Evolutionary conservation across 345 rosid species (phyloP).

Genomic region (Geranium rotundifolium): DNA sequence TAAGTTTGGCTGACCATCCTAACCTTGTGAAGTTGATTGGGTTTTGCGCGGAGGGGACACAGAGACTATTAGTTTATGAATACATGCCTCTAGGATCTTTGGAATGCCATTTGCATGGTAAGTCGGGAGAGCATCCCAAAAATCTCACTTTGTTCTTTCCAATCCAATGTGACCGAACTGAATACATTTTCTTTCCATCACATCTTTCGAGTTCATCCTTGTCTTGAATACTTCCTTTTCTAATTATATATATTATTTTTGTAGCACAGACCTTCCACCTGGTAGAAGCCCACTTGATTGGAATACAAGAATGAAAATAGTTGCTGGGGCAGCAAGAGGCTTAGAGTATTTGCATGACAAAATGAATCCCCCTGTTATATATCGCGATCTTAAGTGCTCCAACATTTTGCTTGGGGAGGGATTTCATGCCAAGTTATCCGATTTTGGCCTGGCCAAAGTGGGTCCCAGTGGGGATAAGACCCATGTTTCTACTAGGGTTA

Average conservation of each 20-base stretch:
- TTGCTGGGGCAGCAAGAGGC: constrained; percentile 84
- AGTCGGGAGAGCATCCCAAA: background rate
- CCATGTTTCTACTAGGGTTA: constrained; percentile 86
- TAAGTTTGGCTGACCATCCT: constrained; percentile 66
- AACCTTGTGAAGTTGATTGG: constrained; percentile 86
- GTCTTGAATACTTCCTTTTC: background rate
- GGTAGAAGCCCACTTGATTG: constrained; percentile 53
- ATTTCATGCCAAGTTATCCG: constrained; percentile 71
- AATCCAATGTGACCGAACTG: constrained; percentile 1
- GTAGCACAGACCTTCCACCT: constrained; percentile 35
- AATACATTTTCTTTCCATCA: background rate
- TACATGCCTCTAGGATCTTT: constrained; percentile 81
- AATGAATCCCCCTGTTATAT: constrained; percentile 70
- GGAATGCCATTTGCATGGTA: constrained; percentile 79
- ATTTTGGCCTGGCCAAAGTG: constrained; percentile 91
- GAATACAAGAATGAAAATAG: constrained; percentile 77
- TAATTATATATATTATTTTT: too few species aligned
- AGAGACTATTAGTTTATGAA: constrained; percentile 77
- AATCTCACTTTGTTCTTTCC: too few species aligned
- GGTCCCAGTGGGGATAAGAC: constrained; percentile 88
- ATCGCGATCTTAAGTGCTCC: constrained; percentile 82
- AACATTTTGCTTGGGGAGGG: constrained; percentile 73
- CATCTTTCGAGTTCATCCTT: background rate
- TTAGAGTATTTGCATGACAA: constrained; percentile 74
- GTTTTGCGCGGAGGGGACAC: constrained; percentile 82